Evolutionary conservation across 1,284 basidiomycete genomes (phyloP).

Genomic region (Cerioporus squamosus): DNA sequence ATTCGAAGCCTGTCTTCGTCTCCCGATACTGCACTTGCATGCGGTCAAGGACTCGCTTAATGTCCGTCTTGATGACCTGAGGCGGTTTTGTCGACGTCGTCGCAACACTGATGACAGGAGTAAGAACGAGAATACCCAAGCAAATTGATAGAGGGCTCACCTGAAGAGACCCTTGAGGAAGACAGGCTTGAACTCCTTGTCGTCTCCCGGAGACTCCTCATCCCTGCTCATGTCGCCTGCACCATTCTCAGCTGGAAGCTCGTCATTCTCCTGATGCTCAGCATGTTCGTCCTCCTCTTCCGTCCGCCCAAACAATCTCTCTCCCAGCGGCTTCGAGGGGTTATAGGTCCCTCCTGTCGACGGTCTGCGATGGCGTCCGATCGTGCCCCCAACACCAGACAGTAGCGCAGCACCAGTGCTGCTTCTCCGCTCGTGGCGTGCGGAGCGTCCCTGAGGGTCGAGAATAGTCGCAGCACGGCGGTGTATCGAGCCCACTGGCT

Average conservation of each 20-base stretch:
- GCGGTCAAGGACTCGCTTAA: constrained; percentile 86
- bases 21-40: constrained; percentile 95
- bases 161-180: constrained; percentile 91
- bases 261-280: constrained; percentile 42
- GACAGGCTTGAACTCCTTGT: constrained; percentile 84
- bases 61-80: constrained; percentile 80
- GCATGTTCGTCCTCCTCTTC: constrained; percentile 50
- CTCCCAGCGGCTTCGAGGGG: constrained; percentile 44
- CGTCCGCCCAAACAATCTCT: constrained; percentile 54
- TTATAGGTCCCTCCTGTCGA: constrained; percentile 59
- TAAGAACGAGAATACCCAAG: neutral
- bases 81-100: constrained; percentile 95
- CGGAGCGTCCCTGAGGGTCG: constrained; percentile 62
- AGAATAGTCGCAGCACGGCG: constrained; percentile 75
- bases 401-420: constrained; percentile 71
- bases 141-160: constrained; percentile 41
- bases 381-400: constrained; percentile 53
- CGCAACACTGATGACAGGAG: constrained; percentile 65
- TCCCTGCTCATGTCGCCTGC: constrained; percentile 32
- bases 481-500: constrained; percentile 59
- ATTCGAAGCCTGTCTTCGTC: constrained; percentile 92
- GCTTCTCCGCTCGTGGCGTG: constrained; percentile 76
- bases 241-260: constrained; percentile 36
- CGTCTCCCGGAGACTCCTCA: constrained; percentile 44
- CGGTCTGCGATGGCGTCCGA: constrained; percentile 68